Percentiles rank a stretch among this genome's conserved stretches.
These are phyloP conservation scores for Perilla frutescens DNA, from an alignment of 257 asterid species.

Conservation along the genomic window DNA sequence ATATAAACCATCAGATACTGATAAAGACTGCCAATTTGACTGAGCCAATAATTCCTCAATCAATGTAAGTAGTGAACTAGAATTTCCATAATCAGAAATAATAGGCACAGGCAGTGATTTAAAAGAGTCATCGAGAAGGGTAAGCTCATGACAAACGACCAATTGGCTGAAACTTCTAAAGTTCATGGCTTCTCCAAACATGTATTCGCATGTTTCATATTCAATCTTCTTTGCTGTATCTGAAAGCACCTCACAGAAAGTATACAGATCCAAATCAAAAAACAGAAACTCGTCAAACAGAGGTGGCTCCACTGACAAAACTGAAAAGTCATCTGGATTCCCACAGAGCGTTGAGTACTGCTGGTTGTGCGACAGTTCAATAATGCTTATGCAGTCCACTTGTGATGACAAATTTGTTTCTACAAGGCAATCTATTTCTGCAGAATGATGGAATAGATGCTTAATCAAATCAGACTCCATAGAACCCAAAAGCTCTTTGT, in stretches of 20 bases:
- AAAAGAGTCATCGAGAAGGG: slow-evolving; percentile 72
- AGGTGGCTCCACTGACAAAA: slow-evolving; percentile 41
- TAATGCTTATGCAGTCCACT: slow-evolving; percentile 48
- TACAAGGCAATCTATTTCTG: slow-evolving; percentile 39
- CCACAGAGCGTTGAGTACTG: slow-evolving; percentile 39
- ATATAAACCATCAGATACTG: slow-evolving; percentile 79
- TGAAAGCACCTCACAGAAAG: slow-evolving; percentile 51
- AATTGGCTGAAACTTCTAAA: slow-evolving; percentile 65
- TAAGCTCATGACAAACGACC: slow-evolving; percentile 82
- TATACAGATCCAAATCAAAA: slow-evolving; percentile 54
- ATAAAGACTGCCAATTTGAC: slow-evolving; percentile 64
- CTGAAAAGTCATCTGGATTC: slow-evolving; percentile 41
- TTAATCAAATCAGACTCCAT: slow-evolving; percentile 60
- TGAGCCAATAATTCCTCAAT: slow-evolving; percentile 58
- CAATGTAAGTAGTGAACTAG: slow-evolving; percentile 50
- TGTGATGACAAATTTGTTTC: slow-evolving; percentile 42
- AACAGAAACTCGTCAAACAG: slow-evolving; percentile 63
- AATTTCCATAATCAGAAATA: slow-evolving; percentile 48
- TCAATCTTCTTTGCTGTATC: slow-evolving; percentile 51
- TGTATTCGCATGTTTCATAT: slow-evolving; percentile 59
- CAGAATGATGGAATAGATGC: slow-evolving; percentile 50
- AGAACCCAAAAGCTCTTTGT: slow-evolving; percentile 57
- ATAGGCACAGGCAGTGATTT: slow-evolving; percentile 86
- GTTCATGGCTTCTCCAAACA: slow-evolving; percentile 69
- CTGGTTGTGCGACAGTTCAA: slow-evolving; percentile 51